Evolutionary conservation across 2,329 filamentous ascomycete genomes (phyloP).

Genomic region (Pseudogymnoascus sp.): DNA sequence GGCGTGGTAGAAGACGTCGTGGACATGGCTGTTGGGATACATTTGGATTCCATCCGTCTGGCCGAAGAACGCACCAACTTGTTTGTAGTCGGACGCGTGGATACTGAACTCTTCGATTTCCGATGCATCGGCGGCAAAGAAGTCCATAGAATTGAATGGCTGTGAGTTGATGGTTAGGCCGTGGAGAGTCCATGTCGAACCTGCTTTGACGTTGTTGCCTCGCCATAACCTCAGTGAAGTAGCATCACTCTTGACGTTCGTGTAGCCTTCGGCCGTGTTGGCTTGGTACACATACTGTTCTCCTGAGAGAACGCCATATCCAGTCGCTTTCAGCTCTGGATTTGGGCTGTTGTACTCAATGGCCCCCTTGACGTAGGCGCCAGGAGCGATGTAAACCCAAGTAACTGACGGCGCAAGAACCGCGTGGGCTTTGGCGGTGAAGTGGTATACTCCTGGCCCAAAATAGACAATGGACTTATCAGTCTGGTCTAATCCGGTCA

Average conservation of each 20-base stretch:
- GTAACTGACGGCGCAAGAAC: conserved; percentile 15
- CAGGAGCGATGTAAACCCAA: conserved; percentile 24
- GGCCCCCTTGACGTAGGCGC: conserved; percentile 33
- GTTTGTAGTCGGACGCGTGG: conserved; percentile 30
- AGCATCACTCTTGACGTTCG: conserved; percentile 24
- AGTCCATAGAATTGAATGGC: conserved; percentile 33
- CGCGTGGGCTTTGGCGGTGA: conserved; percentile 14
- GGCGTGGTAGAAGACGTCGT: conserved; percentile 31
- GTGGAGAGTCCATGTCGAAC: conserved; percentile 22
- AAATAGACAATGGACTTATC: conserved; percentile 19
- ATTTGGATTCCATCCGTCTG: conserved; percentile 32
- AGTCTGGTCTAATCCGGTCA: conserved; percentile 18
- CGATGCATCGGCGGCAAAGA: conserved; percentile 12
- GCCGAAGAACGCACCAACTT: conserved; percentile 31
- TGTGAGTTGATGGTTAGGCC: conserved; percentile 29
- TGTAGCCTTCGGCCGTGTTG: conserved; percentile 26
- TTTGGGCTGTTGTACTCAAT: conserved; percentile 26
- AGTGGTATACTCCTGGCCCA: conserved; percentile 22
- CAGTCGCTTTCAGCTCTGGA: conserved; percentile 26
- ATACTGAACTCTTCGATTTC: conserved; percentile 21
- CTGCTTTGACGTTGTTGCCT: conserved; percentile 17
- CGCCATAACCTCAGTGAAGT: conserved; percentile 28
- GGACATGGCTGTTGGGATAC: conserved; percentile 26
- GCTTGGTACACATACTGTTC: conserved; percentile 34
- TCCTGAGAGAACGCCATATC: conserved; percentile 31